Evolutionary conservation across 306 rosid species (phyloP).

Genomic region (Castanopsis chinensis): DNA sequence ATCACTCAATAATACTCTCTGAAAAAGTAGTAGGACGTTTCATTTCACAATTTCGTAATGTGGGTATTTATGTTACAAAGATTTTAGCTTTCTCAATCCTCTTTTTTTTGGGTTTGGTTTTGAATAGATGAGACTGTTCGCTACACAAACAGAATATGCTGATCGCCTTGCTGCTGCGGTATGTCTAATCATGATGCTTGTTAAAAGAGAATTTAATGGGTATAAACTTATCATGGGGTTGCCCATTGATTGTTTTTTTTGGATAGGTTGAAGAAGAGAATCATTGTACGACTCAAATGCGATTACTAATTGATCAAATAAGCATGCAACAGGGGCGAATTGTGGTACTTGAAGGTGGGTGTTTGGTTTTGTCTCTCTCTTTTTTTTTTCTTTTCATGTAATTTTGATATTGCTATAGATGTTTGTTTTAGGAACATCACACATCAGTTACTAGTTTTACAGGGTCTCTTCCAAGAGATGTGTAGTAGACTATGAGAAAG

Average conservation of each 20-base stretch:
- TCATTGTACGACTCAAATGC: conserved; percentile 69
- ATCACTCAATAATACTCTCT: too few relatives aligned
- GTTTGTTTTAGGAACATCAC: too few relatives aligned
- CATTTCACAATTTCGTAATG: neutral
- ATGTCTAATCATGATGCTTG: conserved; percentile 21
- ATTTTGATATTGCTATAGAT: neutral
- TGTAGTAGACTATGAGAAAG: too few relatives aligned
- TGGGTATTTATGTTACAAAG: neutral
- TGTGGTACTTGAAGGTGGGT: conserved; percentile 65
- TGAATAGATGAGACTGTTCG: conserved; percentile 72
- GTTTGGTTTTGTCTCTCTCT: neutral
- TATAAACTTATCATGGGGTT: neutral
- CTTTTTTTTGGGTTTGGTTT: neutral
- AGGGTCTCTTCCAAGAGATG: too few relatives aligned
- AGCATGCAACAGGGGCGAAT: conserved; percentile 85
- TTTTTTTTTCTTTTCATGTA: neutral
- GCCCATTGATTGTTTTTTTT: neutral
- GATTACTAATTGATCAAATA: conserved; percentile 79
- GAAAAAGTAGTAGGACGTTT: too few relatives aligned
- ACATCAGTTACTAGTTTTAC: too few relatives aligned
- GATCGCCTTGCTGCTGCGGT: conserved; percentile 95
- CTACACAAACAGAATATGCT: conserved; percentile 80
- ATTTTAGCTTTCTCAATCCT: neutral
- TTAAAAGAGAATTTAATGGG: neutral
- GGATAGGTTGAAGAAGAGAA: conserved; percentile 77